A percentile compares a stretch with the other conserved stretches of the same genome.
Evolutionary conservation across 441 rosid species (phyloP).

Genomic region (Heliophila coronopifolia): DNA sequence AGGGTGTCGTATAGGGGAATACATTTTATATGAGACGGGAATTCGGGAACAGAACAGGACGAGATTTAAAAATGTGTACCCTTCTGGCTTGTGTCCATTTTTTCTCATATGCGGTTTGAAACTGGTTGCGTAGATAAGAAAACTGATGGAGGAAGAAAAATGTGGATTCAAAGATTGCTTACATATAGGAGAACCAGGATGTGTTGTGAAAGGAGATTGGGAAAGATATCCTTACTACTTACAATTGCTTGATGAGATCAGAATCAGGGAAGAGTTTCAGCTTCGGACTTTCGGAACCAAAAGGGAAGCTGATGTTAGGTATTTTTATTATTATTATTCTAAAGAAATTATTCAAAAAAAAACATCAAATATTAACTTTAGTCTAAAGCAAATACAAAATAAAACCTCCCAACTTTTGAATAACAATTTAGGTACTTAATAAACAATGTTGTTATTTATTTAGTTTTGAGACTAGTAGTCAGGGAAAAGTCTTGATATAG

Average conservation of each 20-base stretch:
- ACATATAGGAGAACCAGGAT: constrained; percentile 81
- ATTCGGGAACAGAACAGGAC: no score
- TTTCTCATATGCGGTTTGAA: no score
- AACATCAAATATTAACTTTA: no score
- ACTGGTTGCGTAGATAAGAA: no score
- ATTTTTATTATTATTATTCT: background rate
- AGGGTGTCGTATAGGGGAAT: no score
- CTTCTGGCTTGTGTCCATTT: no score
- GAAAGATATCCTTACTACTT: constrained; percentile 76
- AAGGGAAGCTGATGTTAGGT: constrained; percentile 78
- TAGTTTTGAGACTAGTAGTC: background rate
- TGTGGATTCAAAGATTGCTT: constrained; percentile 79
- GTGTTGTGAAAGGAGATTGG: constrained; percentile 67
- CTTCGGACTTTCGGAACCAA: constrained; percentile 82
- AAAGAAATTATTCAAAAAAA: background rate
- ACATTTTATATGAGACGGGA: no score
- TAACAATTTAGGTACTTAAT: no score
- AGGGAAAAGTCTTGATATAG: constrained; percentile 29
- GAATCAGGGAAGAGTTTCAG: constrained; percentile 78
- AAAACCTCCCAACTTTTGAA: background rate
- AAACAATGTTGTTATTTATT: no score
- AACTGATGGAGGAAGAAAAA: constrained; percentile 42
- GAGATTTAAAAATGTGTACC: no score
- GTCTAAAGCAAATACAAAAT: no score
- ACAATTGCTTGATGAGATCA: constrained; percentile 80